Base-by-base conservation (phyloP, 2,329 filamentous ascomycete genomes). In the Sporothrix schenckii region DNA sequence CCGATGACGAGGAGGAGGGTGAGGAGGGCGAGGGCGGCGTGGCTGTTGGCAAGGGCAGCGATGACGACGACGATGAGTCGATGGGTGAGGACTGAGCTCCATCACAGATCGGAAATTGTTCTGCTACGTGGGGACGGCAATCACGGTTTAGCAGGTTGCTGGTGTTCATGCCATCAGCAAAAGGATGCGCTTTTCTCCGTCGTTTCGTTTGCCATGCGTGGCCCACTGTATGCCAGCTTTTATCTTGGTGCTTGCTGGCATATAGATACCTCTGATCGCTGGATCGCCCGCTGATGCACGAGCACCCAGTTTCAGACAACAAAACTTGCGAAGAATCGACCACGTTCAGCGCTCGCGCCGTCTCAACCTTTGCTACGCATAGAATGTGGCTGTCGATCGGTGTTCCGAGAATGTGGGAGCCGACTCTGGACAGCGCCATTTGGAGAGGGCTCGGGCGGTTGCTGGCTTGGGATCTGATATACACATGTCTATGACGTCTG, bases 61-160 rank as follows among this genome's bases (percentile, higher is more conserved):
- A 77, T 71, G 80, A 77, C 4, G 76, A 78, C 5, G 76, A 79
- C 5, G 34, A 34, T 0, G 84, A 85, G 52, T 86, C 83, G 2
- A 88, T 88, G 86, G 86, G 87, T 68, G 85, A 88, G 74, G 85
- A 87, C 14, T 75, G 70, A 71, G 21, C n/a, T 27, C 30, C 50
- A 54, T 39, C 39, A 34, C 63, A 47, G 44, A 66, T 54, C 30
- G 47, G 47, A 47, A 53, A 54, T 47, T n/a, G n/a, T 50, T 52
- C 66, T 68, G 66, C 54, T 19, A 39, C 44, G 53, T 24, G 44
- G 27, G 47, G 63, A 21, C 21, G 21, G 44, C 14, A 34, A 66
- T 66, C 63, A 39, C 63, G 53, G 27, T 50, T 65, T 66, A 47
- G 21, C 63, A 66, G 27, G 34, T 65, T 50, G 61, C 24, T 41